Percentiles rank a stretch among this genome's conserved stretches.
phyloP scores from a whole-genome alignment of 768 basidiomycete species.

The Pholiota conissans region DNA sequence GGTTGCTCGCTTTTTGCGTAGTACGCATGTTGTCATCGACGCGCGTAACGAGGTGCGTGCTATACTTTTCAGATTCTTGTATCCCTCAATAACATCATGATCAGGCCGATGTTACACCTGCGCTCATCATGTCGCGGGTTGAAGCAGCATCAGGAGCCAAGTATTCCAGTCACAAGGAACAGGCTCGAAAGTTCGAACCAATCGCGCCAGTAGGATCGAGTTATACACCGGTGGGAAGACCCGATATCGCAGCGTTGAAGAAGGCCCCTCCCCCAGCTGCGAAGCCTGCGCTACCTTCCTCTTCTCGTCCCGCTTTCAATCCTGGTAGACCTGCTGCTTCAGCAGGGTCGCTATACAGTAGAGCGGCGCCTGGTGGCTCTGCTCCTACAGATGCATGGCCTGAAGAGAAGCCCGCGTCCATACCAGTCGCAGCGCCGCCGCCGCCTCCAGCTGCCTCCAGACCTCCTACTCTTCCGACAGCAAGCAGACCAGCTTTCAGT shows the following conservation, averaged over 20 bases:
- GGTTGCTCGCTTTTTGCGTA: conserved; percentile 78
- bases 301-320: conserved; percentile 50
- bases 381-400: conserved; percentile 62
- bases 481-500: conserved; percentile 32
- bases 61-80: not conserved
- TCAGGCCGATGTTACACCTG: conserved; percentile 79
- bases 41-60: conserved; percentile 79
- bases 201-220: conserved; percentile 80
- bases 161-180: conserved; percentile 83
- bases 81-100: not conserved
- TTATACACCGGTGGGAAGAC: conserved; percentile 74
- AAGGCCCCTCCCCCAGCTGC: conserved; percentile 40
- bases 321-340: conserved; percentile 36
- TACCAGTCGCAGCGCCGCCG: conserved; percentile 39
- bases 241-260: conserved; percentile 65
- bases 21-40: conserved; percentile 82
- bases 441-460: conserved; percentile 45
- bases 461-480: conserved; percentile 44
- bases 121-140: conserved; percentile 82
- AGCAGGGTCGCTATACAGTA: conserved; percentile 45
- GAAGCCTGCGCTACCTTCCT: conserved; percentile 38
- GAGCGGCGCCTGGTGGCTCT: conserved; percentile 33
- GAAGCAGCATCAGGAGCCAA: conserved; percentile 88
- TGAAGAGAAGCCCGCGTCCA: conserved; percentile 43
- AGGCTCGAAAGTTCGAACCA: conserved; percentile 69